phyloP scores from a whole-genome alignment of 306 rosid genomes.

The Sindora glabra region DNA sequence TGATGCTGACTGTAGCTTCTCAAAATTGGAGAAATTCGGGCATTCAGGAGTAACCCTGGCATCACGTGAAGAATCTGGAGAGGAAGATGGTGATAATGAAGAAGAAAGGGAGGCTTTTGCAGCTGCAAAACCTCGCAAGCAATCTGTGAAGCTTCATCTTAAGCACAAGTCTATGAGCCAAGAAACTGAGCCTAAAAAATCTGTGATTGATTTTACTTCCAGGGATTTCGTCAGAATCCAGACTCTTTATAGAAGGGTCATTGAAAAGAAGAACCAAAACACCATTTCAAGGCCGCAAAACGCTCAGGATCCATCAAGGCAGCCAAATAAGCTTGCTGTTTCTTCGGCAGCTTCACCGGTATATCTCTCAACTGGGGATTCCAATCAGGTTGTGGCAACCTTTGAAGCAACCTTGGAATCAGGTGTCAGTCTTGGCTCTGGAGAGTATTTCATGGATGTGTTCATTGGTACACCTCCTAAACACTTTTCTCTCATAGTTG shows the following conservation, averaged over 20 bases:
- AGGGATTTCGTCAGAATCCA: constrained; percentile 56
- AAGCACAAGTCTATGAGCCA: constrained; percentile 19
- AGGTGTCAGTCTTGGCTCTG: constrained; percentile 64
- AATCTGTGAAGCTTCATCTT: constrained; percentile 46
- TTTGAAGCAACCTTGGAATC: constrained; percentile 61
- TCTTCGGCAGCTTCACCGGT: constrained; percentile 25
- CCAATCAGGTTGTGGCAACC: constrained; percentile 36
- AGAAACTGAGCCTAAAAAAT: constrained; percentile 28
- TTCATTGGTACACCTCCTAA: constrained; percentile 77
- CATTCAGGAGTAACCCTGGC: too few species aligned
- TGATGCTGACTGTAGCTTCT: not conserved
- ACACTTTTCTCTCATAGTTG: constrained; percentile 63
- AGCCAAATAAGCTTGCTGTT: not conserved
- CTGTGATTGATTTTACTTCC: constrained; percentile 30
- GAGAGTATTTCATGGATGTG: constrained; percentile 76
- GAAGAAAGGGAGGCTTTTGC: too few species aligned
- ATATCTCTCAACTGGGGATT: constrained; percentile 16
- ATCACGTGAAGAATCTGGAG: not conserved
- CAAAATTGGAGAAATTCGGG: too few species aligned
- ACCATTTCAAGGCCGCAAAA: constrained; percentile 30
- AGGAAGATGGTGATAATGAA: constrained; percentile 3
- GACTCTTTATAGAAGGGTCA: constrained; percentile 47
- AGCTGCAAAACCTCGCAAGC: not conserved
- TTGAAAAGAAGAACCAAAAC: constrained; percentile 51
- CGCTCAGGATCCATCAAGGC: not conserved